phyloP scores from a whole-genome alignment of 2,329 filamentous ascomycete species.

The Claviceps sorghi region DNA sequence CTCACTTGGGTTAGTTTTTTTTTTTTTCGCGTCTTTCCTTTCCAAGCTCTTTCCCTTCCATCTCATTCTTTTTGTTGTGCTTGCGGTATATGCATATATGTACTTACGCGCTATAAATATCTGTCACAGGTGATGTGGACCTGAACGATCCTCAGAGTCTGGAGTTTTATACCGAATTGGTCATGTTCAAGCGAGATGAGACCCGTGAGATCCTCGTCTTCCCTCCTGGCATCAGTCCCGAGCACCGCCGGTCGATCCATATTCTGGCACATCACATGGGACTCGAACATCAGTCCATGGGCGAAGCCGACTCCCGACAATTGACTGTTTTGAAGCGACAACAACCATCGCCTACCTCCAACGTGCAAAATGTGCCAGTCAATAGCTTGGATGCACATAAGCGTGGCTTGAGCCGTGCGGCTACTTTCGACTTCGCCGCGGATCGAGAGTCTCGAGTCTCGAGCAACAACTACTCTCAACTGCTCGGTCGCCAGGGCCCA shows the following conservation, averaged over 20 bases:
- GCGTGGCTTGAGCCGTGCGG: constrained; percentile 76
- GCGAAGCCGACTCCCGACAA: constrained; percentile 73
- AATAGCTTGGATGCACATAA: constrained; percentile 64
- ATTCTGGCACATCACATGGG: constrained; percentile 92
- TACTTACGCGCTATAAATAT: not conserved
- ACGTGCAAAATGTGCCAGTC: constrained; percentile 43
- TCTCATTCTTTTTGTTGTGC: too few relatives aligned
- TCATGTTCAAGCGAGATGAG: constrained; percentile 73
- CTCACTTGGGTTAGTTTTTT: constrained; percentile 27
- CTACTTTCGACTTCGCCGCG: constrained; percentile 93
- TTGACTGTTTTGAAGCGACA: constrained; percentile 72
- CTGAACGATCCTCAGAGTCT: constrained; percentile 82
- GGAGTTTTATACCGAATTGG: constrained; percentile 77
- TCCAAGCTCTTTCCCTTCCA: not conserved
- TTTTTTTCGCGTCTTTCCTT: too few relatives aligned
- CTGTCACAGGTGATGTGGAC: constrained; percentile 50
- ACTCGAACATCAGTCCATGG: constrained; percentile 78
- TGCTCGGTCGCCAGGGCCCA: constrained; percentile 66
- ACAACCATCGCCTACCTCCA: constrained; percentile 35
- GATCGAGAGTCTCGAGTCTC: constrained; percentile 54
- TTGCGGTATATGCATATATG: not conserved
- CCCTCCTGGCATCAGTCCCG: constrained; percentile 62
- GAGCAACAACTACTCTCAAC: constrained; percentile 52
- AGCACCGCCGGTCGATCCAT: constrained; percentile 80
- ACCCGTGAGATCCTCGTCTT: constrained; percentile 72